Conservation (phyloP, 2,329 filamentous ascomycete genomes). For the Neocucurbitaria cava region DNA sequence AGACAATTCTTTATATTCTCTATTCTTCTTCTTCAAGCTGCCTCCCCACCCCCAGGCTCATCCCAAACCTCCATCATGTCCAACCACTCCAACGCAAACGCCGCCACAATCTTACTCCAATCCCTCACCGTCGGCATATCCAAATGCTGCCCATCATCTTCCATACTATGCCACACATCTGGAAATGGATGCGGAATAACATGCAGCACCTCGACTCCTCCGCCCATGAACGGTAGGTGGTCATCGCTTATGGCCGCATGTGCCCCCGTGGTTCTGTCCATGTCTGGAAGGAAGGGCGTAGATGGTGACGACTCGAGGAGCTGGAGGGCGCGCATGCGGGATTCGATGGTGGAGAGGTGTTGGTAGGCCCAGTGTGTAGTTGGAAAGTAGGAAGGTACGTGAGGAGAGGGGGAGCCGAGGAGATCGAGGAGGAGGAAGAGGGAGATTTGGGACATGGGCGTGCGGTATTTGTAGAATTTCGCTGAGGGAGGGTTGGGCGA, state of each 20-base stretch:
- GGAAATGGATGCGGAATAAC: conserved; percentile 88
- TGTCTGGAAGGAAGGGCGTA: conserved; percentile 58
- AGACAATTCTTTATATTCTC: neutral
- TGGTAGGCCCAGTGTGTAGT: conserved; percentile 94
- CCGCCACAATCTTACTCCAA: conserved; percentile 84
- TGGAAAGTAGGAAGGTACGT: conserved; percentile 83
- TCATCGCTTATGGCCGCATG: conserved; percentile 75
- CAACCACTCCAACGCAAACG: conserved; percentile 91
- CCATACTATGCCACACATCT: conserved; percentile 81
- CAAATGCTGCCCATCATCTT: conserved; percentile 84
- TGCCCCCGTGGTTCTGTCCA: conserved; percentile 30
- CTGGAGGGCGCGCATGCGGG: conserved; percentile 71
- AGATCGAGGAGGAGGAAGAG: conserved; percentile 93
- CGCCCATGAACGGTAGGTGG: conserved; percentile 85
- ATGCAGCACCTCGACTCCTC: conserved; percentile 88
- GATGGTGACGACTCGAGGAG: conserved; percentile 68
- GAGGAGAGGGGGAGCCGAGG: conserved; percentile 73
- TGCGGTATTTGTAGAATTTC: conserved; percentile 68
- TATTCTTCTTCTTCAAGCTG: neutral
- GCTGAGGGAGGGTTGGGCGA: conserved; percentile 73
- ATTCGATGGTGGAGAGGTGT: conserved; percentile 75
- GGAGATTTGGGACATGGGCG: conserved; percentile 77
- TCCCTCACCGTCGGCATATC: conserved; percentile 82
- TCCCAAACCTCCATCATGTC: conserved; percentile 68
- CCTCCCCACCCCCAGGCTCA: conserved; percentile 14